Evolutionary conservation across 768 basidiomycete genomes (phyloP).

Genomic region (Mycena polygramma): DNA sequence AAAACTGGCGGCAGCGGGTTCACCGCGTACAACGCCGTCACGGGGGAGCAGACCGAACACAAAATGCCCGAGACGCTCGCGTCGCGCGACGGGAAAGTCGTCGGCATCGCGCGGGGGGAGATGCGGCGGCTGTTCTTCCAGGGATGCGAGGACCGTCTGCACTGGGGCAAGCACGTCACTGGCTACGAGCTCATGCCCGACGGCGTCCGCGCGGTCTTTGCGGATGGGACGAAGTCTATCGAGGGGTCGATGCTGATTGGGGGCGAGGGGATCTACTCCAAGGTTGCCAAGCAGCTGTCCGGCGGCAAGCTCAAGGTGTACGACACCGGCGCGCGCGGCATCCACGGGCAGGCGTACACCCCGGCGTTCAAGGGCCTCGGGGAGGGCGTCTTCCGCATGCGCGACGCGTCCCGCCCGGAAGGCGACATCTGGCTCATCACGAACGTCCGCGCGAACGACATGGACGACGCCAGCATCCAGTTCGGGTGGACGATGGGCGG

Average conservation of each 20-base stretch:
- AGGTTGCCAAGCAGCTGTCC: constrained; percentile 3
- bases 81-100: neutral
- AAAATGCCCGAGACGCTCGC: neutral
- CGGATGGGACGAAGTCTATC: neutral
- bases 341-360: constrained; percentile 1
- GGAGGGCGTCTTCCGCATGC: neutral
- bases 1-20: constrained; percentile 7
- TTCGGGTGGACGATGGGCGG: constrained; percentile 9
- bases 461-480: constrained; percentile 6
- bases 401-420: neutral
- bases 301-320: neutral
- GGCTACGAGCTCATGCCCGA: constrained; percentile 11
- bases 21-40: constrained; percentile 1
- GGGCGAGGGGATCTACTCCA: constrained; percentile 9
- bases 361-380: constrained; percentile 1
- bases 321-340: neutral
- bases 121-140: constrained; percentile 3
- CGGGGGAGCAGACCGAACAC: constrained; percentile 1
- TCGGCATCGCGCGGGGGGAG: constrained; percentile 3
- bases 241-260: constrained; percentile 6
- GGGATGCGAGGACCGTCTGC: neutral
- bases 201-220: constrained; percentile 2
- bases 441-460: neutral
- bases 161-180: constrained; percentile 5
- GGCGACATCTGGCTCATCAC: constrained; percentile 3